These are phyloP conservation scores for Myriosclerotinia duriaeana DNA, from an alignment of 2,329 filamentous ascomycete genomes.

Conservation along the genomic window DNA sequence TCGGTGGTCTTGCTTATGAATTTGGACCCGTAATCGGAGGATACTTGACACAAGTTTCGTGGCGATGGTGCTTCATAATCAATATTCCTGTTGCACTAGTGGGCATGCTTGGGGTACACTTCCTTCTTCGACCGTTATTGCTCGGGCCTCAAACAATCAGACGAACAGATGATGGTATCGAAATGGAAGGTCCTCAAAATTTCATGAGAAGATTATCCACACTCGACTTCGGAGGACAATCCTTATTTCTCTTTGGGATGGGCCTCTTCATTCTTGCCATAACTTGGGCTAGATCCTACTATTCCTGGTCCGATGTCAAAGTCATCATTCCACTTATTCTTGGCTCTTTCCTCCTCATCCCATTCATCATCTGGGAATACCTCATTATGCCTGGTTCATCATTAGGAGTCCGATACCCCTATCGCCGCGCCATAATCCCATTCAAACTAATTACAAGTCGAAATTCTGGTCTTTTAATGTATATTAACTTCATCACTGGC, in stretches of 20 bases:
- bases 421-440: constrained; percentile 63
- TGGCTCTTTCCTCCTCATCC: constrained; percentile 42
- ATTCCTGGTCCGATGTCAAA: constrained; percentile 44
- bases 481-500: constrained; percentile 60
- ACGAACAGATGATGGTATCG: constrained; percentile 48
- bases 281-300: constrained; percentile 47
- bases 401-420: constrained; percentile 51
- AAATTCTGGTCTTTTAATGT: constrained; percentile 61
- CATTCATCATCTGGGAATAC: constrained; percentile 47
- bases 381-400: constrained; percentile 48
- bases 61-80: constrained; percentile 68
- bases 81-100: constrained; percentile 56
- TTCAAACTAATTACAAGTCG: constrained; percentile 56
- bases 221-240: constrained; percentile 56
- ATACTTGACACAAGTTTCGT: constrained; percentile 54
- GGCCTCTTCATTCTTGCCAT: constrained; percentile 48
- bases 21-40: constrained; percentile 57
- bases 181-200: constrained; percentile 33
- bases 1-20: constrained; percentile 60
- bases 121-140: constrained; percentile 59
- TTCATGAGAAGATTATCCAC: constrained; percentile 49
- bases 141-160: constrained; percentile 49
- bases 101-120: constrained; percentile 53
- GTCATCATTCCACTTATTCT: constrained; percentile 45
- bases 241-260: constrained; percentile 49